Evolutionary conservation across 1,139 yeast genomes (phyloP).

Genomic region (Pichia sp.): DNA sequence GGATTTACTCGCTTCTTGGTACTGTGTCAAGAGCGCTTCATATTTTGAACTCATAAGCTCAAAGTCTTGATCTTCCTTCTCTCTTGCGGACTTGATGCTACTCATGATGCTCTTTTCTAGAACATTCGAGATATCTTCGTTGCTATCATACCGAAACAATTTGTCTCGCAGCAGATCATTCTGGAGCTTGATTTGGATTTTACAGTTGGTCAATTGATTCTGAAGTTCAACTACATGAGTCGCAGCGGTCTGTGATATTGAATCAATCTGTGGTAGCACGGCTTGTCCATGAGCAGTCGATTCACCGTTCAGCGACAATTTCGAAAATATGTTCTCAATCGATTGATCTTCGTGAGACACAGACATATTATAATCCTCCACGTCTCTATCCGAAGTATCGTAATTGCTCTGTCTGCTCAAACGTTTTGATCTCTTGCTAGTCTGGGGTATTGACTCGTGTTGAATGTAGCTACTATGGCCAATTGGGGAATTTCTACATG

Average conservation of each 20-base stretch:
- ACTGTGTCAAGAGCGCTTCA: constrained; percentile 16
- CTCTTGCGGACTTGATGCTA: constrained; percentile 4
- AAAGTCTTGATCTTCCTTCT: background rate
- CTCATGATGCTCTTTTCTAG: constrained; percentile 6
- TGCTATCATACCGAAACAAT: constrained; percentile 1
- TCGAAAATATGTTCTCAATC: constrained; percentile 3
- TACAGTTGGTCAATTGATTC: constrained; percentile 23
- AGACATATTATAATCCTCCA: background rate
- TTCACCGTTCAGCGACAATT: constrained; percentile 1
- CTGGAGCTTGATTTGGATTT: constrained; percentile 22
- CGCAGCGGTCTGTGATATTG: background rate
- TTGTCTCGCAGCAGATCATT: constrained; percentile 20
- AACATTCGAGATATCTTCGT: constrained; percentile 2
- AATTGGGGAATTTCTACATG: too few species aligned
- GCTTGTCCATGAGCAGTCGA: background rate
- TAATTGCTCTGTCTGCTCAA: constrained; percentile 7
- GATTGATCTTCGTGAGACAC: background rate
- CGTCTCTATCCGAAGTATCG: constrained; percentile 6
- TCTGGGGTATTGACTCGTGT: too few species aligned
- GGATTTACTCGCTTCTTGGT: constrained; percentile 13
- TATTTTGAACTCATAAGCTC: constrained; percentile 8
- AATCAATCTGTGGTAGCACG: background rate
- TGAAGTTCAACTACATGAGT: constrained; percentile 18
- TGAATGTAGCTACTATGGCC: too few species aligned
- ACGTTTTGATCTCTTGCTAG: background rate